Conservation (phyloP, 23 red algal genomes). For the Cyanidium caldarium region DNA sequence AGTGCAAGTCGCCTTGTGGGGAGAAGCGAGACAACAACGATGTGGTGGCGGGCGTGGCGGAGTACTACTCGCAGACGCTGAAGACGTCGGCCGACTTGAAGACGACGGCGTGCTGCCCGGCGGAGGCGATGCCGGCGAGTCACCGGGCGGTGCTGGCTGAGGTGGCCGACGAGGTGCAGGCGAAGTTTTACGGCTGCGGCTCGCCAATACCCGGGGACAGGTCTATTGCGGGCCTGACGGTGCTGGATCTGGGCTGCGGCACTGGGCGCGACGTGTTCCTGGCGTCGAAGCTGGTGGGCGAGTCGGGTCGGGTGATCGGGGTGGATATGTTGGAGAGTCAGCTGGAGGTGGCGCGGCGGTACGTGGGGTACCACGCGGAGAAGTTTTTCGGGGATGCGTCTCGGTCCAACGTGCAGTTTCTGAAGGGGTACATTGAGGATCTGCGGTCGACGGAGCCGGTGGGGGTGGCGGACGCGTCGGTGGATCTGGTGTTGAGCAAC, state of each 20-base stretch:
- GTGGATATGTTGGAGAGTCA: constrained; percentile 31
- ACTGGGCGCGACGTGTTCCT: constrained; percentile 28
- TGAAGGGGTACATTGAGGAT: constrained; percentile 19
- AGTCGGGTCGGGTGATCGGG: constrained; percentile 14
- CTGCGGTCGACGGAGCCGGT: constrained; percentile 1
- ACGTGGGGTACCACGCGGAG: constrained; percentile 6
- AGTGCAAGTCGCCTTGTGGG: too few species aligned
- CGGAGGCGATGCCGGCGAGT: not conserved
- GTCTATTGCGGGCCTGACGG: not conserved
- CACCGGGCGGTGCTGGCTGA: not conserved
- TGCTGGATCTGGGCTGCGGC: constrained; percentile 42
- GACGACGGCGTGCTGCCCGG: constrained; percentile 16
- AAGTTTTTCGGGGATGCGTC: constrained; percentile 6
- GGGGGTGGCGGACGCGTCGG: not conserved
- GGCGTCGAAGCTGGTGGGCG: constrained; percentile 13
- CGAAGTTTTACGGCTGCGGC: constrained; percentile 44
- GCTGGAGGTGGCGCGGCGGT: constrained; percentile 18
- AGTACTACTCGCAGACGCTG: constrained; percentile 25
- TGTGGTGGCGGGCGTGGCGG: too few species aligned
- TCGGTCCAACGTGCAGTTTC: constrained; percentile 16
- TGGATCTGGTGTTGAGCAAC: constrained; percentile 32
- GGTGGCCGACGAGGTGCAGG: constrained; percentile 24
- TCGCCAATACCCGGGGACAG: not conserved
- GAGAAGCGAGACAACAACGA: too few species aligned
- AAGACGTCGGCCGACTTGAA: constrained; percentile 20